These are phyloP conservation scores for Galium porrigens DNA, from an alignment of 305 asterid species.

Conservation along the genomic window DNA sequence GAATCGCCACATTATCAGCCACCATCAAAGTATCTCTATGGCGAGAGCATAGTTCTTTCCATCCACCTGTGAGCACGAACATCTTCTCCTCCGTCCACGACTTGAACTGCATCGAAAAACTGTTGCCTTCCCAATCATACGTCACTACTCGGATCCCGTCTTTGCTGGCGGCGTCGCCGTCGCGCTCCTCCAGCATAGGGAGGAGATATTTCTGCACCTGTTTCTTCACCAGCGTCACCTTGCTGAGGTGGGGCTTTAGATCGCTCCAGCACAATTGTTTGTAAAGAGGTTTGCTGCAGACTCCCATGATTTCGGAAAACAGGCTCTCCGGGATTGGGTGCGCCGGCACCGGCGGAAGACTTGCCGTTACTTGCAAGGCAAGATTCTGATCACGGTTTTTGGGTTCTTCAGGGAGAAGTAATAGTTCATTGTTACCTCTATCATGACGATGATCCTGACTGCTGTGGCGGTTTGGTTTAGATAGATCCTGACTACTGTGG, in stretches of 20 bases:
- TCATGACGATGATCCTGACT: not conserved
- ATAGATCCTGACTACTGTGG: not conserved
- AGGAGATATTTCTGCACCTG: not conserved
- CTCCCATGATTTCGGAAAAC: not conserved
- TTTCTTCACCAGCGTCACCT: constrained; percentile 1
- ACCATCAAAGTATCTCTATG: not conserved
- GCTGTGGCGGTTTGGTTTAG: not conserved
- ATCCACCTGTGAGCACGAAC: constrained; percentile 9
- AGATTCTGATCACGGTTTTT: not conserved
- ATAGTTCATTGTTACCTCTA: not conserved
- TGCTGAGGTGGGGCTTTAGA: not conserved
- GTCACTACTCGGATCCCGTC: not conserved
- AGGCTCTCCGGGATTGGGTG: constrained; percentile 5
- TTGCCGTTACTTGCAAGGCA: not conserved
- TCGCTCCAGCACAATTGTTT: constrained; percentile 15
- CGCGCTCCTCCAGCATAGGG: not conserved
- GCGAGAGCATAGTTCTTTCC: constrained; percentile 5
- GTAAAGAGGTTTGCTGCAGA: constrained; percentile 12
- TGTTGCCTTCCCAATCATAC: constrained; percentile 7
- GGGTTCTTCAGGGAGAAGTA: not conserved
- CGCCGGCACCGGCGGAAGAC: not conserved
- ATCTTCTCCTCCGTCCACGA: constrained; percentile 5
- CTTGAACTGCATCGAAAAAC: constrained; percentile 11
- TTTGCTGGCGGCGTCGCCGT: not conserved
- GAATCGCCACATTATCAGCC: not conserved